Evolutionary conservation across 2,329 filamentous ascomycete genomes (phyloP).

Genomic region (Trichoderma lentiforme): DNA sequence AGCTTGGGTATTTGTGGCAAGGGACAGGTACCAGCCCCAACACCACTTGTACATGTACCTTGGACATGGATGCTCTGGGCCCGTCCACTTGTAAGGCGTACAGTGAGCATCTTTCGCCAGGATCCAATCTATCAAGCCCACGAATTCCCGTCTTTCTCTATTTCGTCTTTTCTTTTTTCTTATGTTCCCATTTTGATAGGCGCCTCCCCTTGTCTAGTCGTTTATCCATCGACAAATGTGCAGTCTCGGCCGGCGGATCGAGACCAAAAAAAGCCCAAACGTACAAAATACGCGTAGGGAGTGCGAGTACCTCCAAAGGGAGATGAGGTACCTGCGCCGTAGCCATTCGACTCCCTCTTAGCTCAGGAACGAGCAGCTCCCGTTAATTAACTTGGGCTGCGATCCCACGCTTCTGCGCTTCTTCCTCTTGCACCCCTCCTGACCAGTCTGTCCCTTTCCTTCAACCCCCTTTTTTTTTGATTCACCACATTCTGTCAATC

Average conservation of each 20-base stretch:
- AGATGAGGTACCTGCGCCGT: conserved; percentile 10
- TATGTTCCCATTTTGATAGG: background rate
- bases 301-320: background rate
- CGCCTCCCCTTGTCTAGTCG: background rate
- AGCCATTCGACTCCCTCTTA: conserved; percentile 7
- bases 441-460: conserved; percentile 2
- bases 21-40: background rate
- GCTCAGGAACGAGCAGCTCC: conserved; percentile 15
- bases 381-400: conserved; percentile 12
- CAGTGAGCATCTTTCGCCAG: background rate
- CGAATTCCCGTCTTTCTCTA: background rate
- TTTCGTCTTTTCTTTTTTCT: background rate
- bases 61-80: background rate
- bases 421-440: conserved; percentile 16
- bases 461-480: conserved; percentile 8
- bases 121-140: background rate
- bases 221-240: background rate
- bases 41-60: background rate
- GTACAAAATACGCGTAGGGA: background rate
- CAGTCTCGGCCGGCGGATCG: background rate
- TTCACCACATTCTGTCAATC: conserved; percentile 8
- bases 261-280: background rate
- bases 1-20: background rate
- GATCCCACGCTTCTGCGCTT: conserved; percentile 8
- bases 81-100: background rate